Evolutionary conservation across 208 protist genomes (phyloP).

Genomic region (Leishmania braziliensis): DNA sequence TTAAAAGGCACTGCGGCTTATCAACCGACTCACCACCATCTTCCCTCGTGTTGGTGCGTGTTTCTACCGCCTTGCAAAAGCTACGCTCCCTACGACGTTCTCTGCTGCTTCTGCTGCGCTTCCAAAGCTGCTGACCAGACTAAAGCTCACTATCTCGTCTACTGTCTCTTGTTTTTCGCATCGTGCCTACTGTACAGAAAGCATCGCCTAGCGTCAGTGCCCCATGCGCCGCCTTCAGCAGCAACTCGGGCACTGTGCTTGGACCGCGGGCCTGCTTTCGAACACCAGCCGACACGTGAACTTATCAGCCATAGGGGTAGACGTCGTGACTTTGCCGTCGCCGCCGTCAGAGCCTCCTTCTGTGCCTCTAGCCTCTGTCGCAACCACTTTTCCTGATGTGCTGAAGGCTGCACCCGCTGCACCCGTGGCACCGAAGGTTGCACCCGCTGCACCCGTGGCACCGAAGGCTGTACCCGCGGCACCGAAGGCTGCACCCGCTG

Average conservation of each 20-base stretch:
- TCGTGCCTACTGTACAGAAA: neutral
- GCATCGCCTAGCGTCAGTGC: neutral
- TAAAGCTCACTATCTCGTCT: neutral
- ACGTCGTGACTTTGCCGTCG: neutral
- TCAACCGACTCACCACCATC: neutral
- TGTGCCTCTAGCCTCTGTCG: neutral
- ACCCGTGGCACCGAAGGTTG: neutral
- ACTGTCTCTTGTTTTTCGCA: neutral
- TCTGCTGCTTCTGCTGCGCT: neutral
- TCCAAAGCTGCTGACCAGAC: neutral
- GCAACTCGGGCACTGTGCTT: neutral
- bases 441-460: neutral
- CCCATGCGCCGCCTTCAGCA: conserved; percentile 9
- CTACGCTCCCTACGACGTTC: neutral
- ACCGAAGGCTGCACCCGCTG: neutral
- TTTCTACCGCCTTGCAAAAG: neutral
- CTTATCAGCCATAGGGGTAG: neutral
- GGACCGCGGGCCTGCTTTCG: neutral
- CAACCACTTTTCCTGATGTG: neutral
- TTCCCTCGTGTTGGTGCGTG: neutral
- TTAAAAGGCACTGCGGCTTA: neutral
- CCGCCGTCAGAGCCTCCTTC: neutral
- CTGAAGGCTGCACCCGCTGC: neutral
- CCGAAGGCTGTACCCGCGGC: neutral
- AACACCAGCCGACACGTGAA: neutral